Base-by-base conservation (phyloP, 2,329 filamentous ascomycete genomes). In the Exophiala xenobiotica region DNA sequence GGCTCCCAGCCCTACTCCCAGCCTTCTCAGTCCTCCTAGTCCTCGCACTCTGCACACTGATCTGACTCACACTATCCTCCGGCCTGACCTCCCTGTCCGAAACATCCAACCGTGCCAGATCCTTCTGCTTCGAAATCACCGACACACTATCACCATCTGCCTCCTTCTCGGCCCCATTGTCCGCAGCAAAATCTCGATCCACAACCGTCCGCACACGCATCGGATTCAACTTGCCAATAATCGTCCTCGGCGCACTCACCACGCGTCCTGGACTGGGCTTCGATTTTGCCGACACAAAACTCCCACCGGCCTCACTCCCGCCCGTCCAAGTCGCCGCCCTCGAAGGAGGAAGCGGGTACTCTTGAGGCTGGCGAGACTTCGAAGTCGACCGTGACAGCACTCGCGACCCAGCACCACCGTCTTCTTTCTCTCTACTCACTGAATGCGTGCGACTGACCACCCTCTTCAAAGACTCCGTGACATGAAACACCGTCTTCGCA, bases 21-120 rank as follows among this genome's bases (percentile, higher is more conserved):
- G 19, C 38, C 37, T 47, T 48, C 19, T 47, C 49, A 35, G 38
- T 46, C 37, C 52, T 42, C 39, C 43, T 37, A 41, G 51, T 58
- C 14, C 44, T 38, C 6, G 43, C 19, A 31, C 42, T 49, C 18
- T 52, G 47, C 9, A 58, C 55, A 24, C 51, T 54, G 19, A 62
- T 48, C 57, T 62, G 60, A 55, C 59, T 61, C 1, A 62, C 57
- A 49, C 57, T 60, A 41, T 62, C 60, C 38, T 57, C 56, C 7
- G 60, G 60, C 37, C 54, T 48, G 18, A 62, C 56, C 49, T 62
- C 60, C 27, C 43, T 31, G 27, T 51, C 49, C 46, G 52, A 47
- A 9, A 61, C 45, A 46, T 59, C 53, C 14, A 61, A 19, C 19
- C 43, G 43, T 29, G 35, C 47, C 16, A 57, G 19, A 20, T 61